Evolutionary conservation across 2,329 filamentous ascomycete species (phyloP).

Genomic region (Gnomoniopsis sp.): DNA sequence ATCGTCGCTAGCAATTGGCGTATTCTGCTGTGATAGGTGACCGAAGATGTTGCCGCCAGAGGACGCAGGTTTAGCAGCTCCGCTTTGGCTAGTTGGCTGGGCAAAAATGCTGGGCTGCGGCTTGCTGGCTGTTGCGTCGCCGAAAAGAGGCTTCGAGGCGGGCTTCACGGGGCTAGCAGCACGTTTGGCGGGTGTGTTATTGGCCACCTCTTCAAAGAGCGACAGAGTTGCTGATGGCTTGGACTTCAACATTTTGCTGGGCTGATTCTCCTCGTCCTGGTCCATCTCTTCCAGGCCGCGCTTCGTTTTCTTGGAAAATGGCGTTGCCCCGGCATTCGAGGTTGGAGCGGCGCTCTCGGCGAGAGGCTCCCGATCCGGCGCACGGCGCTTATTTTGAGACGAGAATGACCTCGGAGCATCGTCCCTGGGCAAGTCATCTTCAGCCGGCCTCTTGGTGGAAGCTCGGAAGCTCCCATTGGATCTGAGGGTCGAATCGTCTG

Average conservation of each 20-base stretch:
- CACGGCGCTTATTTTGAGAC: conserved; percentile 49
- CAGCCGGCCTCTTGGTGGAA: conserved; percentile 53
- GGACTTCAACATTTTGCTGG: conserved; percentile 48
- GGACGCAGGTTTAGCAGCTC: conserved; percentile 20
- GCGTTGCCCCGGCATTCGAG: conserved; percentile 23
- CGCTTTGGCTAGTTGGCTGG: conserved; percentile 28
- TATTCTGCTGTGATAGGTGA: conserved; percentile 55
- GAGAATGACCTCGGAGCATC: conserved; percentile 31
- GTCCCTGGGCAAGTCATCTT: conserved; percentile 43
- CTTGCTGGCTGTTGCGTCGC: conserved; percentile 21
- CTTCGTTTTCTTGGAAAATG: conserved; percentile 46
- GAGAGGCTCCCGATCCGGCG: conserved; percentile 36
- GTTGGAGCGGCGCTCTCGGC: conserved; percentile 29
- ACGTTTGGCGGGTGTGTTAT: conserved; percentile 39
- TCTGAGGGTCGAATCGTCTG: conserved; percentile 25
- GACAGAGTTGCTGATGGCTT: conserved; percentile 52
- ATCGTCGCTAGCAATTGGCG: conserved; percentile 50
- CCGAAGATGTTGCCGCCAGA: conserved; percentile 52
- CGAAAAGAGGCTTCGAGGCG: conserved; percentile 23
- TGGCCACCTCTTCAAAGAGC: conserved; percentile 55
- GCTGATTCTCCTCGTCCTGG: conserved; percentile 43
- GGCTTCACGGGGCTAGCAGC: conserved; percentile 30
- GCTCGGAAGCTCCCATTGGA: conserved; percentile 25
- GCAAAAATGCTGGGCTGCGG: conserved; percentile 32
- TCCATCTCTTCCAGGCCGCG: conserved; percentile 45